Percentiles rank a stretch among this genome's conserved stretches.
These are phyloP conservation scores for Epichloe glyceriae DNA, from an alignment of 2,329 filamentous ascomycete genomes.

Conservation along the genomic window DNA sequence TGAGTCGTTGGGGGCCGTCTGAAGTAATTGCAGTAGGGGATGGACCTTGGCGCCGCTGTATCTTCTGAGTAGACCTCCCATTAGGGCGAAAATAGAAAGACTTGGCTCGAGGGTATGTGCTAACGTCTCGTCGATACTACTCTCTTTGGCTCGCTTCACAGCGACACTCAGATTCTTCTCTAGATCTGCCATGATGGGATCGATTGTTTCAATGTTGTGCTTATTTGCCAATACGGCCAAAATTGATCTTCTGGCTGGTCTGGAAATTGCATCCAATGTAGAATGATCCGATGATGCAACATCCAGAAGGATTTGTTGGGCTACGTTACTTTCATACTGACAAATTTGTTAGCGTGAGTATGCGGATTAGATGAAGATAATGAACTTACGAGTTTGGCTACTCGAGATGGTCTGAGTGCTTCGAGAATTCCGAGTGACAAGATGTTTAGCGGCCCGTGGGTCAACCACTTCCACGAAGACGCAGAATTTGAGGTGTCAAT, in stretches of 20 bases:
- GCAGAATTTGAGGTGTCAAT: neutral
- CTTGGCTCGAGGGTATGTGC: neutral
- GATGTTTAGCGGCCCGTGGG: constrained; percentile 17
- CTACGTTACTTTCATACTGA: constrained; percentile 25
- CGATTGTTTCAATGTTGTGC: constrained; percentile 23
- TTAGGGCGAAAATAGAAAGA: constrained; percentile 22
- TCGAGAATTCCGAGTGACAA: constrained; percentile 28
- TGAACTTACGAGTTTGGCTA: constrained; percentile 22
- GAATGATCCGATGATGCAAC: constrained; percentile 9
- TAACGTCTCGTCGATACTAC: neutral
- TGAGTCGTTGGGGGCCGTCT: constrained; percentile 20
- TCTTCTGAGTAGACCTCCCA: constrained; percentile 25
- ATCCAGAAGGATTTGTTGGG: constrained; percentile 21
- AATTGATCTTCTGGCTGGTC: constrained; percentile 22
- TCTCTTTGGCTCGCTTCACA: constrained; percentile 6
- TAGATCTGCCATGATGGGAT: constrained; percentile 14
- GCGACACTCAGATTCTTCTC: constrained; percentile 14
- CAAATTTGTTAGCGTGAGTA: constrained; percentile 2
- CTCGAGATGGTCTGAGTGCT: constrained; percentile 20
- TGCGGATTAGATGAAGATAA: neutral
- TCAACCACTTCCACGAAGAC: constrained; percentile 20
- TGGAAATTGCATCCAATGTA: constrained; percentile 6
- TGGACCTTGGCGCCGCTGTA: constrained; percentile 23
- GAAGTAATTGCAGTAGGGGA: constrained; percentile 22
- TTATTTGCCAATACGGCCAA: constrained; percentile 33